A percentile compares a stretch with the other conserved stretches of the same genome.
These are phyloP conservation scores for Gynochthodes officinalis DNA, from an alignment of 257 asterid genomes.

Conservation along the genomic window DNA sequence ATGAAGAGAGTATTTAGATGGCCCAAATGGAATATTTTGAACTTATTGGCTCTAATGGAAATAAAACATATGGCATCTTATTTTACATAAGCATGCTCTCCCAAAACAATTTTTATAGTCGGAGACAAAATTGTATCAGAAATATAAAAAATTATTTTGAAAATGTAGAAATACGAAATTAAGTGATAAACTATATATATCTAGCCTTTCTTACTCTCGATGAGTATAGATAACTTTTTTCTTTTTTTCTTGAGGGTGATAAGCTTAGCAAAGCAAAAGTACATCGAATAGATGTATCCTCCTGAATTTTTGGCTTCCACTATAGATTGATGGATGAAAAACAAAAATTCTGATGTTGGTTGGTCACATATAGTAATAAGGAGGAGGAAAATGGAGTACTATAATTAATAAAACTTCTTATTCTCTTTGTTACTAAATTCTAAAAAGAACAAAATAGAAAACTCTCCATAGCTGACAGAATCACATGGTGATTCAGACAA, in stretches of 20 bases:
- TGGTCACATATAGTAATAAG: too few species aligned
- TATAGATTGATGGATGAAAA: too few species aligned
- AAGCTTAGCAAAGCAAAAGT: background rate
- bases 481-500: conserved; percentile 62
- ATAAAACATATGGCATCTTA: too few species aligned
- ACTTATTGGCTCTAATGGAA: background rate
- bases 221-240: background rate
- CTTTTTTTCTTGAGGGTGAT: background rate
- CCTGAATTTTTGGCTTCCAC: background rate
- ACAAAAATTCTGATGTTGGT: too few species aligned
- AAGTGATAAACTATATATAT: too few species aligned
- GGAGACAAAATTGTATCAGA: too few species aligned
- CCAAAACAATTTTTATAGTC: too few species aligned
- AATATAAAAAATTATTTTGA: too few species aligned
- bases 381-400: background rate
- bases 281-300: background rate
- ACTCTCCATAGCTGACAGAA: conserved; percentile 44
- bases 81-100: too few species aligned
- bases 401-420: background rate
- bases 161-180: too few species aligned
- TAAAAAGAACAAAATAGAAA: conserved; percentile 2
- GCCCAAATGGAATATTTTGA: too few species aligned
- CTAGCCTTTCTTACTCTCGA: background rate
- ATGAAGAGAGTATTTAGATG: too few species aligned
- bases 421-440: conserved; percentile 6